Conservation (phyloP, 768 basidiomycete genomes). For the Boletus sensibilis region DNA sequence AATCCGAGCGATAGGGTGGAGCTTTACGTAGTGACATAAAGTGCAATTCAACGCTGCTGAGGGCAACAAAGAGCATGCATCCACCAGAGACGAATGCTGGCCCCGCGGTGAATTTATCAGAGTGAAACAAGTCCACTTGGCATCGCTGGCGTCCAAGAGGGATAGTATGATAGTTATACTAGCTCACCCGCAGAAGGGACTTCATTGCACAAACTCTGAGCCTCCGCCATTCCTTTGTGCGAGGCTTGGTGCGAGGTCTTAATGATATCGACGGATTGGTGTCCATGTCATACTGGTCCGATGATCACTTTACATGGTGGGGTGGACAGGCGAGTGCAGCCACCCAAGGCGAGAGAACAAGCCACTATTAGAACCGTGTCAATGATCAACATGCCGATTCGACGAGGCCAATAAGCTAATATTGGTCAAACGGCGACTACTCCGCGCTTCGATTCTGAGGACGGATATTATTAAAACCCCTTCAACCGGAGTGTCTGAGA, state of each 20-base stretch:
- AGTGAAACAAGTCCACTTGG: not conserved
- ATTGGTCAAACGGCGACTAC: not conserved
- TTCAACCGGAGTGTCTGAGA: not conserved
- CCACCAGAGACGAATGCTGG: not conserved
- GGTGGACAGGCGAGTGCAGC: not conserved
- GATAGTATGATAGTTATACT: not conserved
- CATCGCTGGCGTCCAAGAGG: not conserved
- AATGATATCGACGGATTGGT: not conserved
- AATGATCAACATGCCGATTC: conserved; percentile 1
- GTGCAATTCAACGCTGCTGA: not conserved
- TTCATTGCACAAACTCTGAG: not conserved
- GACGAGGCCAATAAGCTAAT: conserved; percentile 1
- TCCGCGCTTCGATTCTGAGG: not conserved
- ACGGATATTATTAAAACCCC: not conserved
- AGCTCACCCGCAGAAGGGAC: not conserved
- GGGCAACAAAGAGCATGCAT: not conserved
- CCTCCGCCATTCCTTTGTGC: not conserved
- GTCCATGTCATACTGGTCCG: not conserved
- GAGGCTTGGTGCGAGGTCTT: too few relatives aligned
- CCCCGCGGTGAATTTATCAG: too few relatives aligned
- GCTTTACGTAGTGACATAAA: not conserved
- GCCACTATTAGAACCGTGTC: not conserved
- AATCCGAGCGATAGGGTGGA: not conserved
- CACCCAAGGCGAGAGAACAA: not conserved
- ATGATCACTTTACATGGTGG: not conserved